Conservation (phyloP, 2,329 filamentous ascomycete species). For the Colletotrichum euphorbiae region DNA sequence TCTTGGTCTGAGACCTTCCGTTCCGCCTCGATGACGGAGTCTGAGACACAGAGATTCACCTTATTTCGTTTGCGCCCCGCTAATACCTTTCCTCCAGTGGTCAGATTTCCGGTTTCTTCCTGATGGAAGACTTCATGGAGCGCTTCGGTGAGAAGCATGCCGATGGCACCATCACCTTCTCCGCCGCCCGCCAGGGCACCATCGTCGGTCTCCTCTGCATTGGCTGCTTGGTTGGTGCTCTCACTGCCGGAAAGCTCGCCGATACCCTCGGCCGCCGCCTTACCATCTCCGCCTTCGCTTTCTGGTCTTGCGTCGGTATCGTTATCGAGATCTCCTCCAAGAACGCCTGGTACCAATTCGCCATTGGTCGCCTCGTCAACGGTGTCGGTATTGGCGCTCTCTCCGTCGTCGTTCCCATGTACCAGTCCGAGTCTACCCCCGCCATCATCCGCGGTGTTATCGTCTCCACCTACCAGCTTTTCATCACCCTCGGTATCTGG, state of each 20-base stretch:
- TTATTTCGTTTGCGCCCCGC: constrained; percentile 10
- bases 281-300: constrained; percentile 71
- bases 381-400: constrained; percentile 74
- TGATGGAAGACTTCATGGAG: constrained; percentile 66
- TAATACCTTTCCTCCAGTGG: constrained; percentile 52
- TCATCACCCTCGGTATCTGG: constrained; percentile 77
- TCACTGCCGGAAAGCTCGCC: constrained; percentile 69
- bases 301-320: constrained; percentile 73
- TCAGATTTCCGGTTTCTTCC: constrained; percentile 71
- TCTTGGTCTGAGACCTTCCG: not conserved
- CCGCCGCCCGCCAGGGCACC: constrained; percentile 69
- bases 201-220: constrained; percentile 73
- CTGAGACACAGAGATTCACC: constrained; percentile 9
- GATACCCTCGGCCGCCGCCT: constrained; percentile 71
- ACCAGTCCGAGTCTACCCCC: constrained; percentile 74
- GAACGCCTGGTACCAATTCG: constrained; percentile 71
- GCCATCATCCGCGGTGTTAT: constrained; percentile 73
- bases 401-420: constrained; percentile 75
- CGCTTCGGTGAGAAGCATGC: constrained; percentile 62
- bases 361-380: constrained; percentile 73
- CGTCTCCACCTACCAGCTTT: constrained; percentile 74
- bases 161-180: constrained; percentile 60
- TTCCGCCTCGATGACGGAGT: not conserved
- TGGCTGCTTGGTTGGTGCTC: constrained; percentile 68
- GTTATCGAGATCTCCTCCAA: constrained; percentile 71